Conservation (phyloP, 306 rosid species). For the Vigna hirtella region DNA sequence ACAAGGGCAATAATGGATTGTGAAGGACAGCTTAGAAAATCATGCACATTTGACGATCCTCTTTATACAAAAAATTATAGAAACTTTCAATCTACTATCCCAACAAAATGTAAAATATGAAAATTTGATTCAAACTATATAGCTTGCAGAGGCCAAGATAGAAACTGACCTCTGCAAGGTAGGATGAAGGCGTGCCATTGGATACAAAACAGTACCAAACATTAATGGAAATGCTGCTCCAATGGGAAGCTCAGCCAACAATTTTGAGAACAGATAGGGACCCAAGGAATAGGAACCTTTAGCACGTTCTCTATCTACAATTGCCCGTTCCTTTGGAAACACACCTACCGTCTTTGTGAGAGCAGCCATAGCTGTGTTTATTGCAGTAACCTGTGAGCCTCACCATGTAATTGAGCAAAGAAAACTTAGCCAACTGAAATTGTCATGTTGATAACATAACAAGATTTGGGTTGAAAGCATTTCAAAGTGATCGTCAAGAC, state of each 20-base stretch:
- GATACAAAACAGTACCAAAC: constrained; percentile 89
- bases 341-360: constrained; percentile 91
- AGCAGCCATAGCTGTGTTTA: constrained; percentile 99
- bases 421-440: constrained; percentile 37
- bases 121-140: constrained; percentile 23
- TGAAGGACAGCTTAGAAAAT: neutral
- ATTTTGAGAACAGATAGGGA: constrained; percentile 89
- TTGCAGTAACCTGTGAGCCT: constrained; percentile 84
- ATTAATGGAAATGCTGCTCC: constrained; percentile 93
- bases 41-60: constrained; percentile 17
- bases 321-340: constrained; percentile 88
- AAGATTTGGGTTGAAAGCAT: constrained; percentile 35
- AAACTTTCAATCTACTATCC: constrained; percentile 28
- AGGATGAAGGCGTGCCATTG: constrained; percentile 98
- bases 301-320: constrained; percentile 90
- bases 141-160: constrained; percentile 23
- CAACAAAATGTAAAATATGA: constrained; percentile 21
- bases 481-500: constrained; percentile 21
- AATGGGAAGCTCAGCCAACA: constrained; percentile 93
- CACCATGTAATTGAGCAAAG: constrained; percentile 42
- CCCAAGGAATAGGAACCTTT: constrained; percentile 89
- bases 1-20: constrained; percentile 7
- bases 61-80: neutral
- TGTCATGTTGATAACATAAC: constrained; percentile 12
- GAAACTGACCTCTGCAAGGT: constrained; percentile 66